These are phyloP conservation scores for Diaporthe capsici DNA, from an alignment of 2,329 filamentous ascomycete genomes.

Conservation along the genomic window DNA sequence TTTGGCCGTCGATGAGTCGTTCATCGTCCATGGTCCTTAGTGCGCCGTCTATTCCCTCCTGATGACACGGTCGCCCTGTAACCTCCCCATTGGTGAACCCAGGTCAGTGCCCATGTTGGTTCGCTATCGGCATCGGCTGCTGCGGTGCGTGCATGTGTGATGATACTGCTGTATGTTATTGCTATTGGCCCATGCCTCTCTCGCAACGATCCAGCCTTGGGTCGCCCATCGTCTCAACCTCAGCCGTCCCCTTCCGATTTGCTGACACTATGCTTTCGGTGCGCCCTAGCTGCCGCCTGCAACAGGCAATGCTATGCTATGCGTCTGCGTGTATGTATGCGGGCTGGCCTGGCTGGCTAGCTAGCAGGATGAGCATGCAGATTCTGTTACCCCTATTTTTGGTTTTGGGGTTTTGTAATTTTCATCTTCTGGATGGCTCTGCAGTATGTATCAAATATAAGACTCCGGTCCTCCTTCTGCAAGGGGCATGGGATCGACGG, in stretches of 20 bases:
- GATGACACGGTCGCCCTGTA: not conserved
- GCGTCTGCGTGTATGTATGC: not conserved
- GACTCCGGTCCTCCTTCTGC: constrained; percentile 7
- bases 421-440: constrained; percentile 8
- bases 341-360: not conserved
- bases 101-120: not conserved
- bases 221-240: constrained; percentile 19
- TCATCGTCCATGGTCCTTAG: not conserved
- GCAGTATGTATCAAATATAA: constrained; percentile 26
- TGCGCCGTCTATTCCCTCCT: not conserved
- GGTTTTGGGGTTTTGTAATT: not conserved
- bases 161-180: constrained; percentile 4
- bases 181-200: constrained; percentile 13
- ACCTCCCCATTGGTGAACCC: not conserved
- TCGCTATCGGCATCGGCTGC: not conserved
- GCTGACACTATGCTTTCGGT: not conserved
- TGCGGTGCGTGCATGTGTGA: constrained; percentile 21
- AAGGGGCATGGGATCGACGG: constrained; percentile 28
- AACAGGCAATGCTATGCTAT: constrained; percentile 25
- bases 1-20: constrained; percentile 29
- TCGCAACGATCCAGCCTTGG: constrained; percentile 4
- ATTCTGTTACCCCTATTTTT: constrained; percentile 22
- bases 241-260: constrained; percentile 22
- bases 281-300: constrained; percentile 18
- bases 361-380: constrained; percentile 5